Evolutionary conservation across 257 asterid genomes (phyloP).

Genomic region (Datura wrightii): DNA sequence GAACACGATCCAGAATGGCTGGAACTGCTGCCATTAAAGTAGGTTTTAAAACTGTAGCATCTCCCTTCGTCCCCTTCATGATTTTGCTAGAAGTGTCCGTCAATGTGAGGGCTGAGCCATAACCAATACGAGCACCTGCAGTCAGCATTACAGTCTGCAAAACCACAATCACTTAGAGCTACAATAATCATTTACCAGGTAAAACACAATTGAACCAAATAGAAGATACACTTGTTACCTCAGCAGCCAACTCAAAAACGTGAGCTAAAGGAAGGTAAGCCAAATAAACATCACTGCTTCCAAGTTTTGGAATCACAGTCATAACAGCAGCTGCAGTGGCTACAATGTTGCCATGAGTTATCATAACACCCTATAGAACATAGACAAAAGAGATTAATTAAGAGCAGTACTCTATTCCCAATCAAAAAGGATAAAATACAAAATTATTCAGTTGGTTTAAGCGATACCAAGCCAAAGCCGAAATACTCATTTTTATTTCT

Average conservation of each 20-base stretch:
- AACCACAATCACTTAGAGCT: conserved; percentile 45
- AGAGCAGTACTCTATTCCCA: background rate
- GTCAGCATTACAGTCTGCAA: conserved; percentile 80
- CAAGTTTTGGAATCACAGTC: conserved; percentile 78
- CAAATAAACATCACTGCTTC: conserved; percentile 71
- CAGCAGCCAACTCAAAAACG: conserved; percentile 92
- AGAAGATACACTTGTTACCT: conserved; percentile 54
- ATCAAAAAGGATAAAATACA: background rate
- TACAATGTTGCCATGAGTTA: conserved; percentile 88
- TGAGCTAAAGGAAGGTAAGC: conserved; percentile 97
- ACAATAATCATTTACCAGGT: background rate
- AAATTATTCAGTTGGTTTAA: background rate
- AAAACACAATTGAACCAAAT: conserved; percentile 28
- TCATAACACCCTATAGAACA: conserved; percentile 84
- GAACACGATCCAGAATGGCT: conserved; percentile 88
- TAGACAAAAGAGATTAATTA: conserved; percentile 15
- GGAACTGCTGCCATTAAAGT: conserved; percentile 91
- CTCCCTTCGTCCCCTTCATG: conserved; percentile 90
- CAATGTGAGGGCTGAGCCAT: conserved; percentile 82
- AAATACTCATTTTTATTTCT: background rate
- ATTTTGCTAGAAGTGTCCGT: conserved; percentile 94
- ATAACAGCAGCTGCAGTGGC: conserved; percentile 92
- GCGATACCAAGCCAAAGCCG: background rate
- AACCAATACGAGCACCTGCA: conserved; percentile 82
- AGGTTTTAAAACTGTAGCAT: conserved; percentile 78